A percentile compares a stretch with the other conserved stretches of the same genome.
Evolutionary conservation across 1,284 basidiomycete genomes (phyloP).

Genomic region (Heterobasidion parviporum): DNA sequence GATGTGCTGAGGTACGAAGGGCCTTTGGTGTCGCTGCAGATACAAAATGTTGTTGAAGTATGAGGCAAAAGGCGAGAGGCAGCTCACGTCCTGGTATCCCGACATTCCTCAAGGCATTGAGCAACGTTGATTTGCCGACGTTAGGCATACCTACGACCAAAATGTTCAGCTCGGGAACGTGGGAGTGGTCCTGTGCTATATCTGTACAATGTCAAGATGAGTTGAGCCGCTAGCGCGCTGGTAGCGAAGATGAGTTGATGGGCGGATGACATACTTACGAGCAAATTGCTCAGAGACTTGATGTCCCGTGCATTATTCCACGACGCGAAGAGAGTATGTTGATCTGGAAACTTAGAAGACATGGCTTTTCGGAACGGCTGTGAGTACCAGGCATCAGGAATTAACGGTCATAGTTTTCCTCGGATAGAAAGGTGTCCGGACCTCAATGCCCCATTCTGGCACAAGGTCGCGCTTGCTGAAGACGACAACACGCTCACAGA

Average conservation of each 20-base stretch:
- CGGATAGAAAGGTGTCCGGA: constrained; percentile 26
- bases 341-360: constrained; percentile 57
- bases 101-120: constrained; percentile 86
- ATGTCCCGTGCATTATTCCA: constrained; percentile 61
- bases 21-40: constrained; percentile 67
- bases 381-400: not conserved
- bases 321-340: constrained; percentile 61
- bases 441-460: constrained; percentile 77
- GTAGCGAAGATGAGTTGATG: not conserved
- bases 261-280: constrained; percentile 55
- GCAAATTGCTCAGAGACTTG: constrained; percentile 49
- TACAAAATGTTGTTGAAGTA: constrained; percentile 1
- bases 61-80: not conserved
- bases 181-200: constrained; percentile 59
- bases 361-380: constrained; percentile 69
- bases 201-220: constrained; percentile 28
- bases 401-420: no score
- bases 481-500: constrained; percentile 83
- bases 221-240: not conserved
- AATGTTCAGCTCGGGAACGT: constrained; percentile 73
- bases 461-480: constrained; percentile 94
- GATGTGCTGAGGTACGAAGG: constrained; percentile 81
- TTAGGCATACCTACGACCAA: constrained; percentile 98
- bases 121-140: constrained; percentile 92
- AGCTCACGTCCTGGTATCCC: constrained; percentile 78